Evolutionary conservation across 306 rosid species (phyloP), one percentile per base, ranked within the genome.

Genomic region (Acacia confusa): DNA sequence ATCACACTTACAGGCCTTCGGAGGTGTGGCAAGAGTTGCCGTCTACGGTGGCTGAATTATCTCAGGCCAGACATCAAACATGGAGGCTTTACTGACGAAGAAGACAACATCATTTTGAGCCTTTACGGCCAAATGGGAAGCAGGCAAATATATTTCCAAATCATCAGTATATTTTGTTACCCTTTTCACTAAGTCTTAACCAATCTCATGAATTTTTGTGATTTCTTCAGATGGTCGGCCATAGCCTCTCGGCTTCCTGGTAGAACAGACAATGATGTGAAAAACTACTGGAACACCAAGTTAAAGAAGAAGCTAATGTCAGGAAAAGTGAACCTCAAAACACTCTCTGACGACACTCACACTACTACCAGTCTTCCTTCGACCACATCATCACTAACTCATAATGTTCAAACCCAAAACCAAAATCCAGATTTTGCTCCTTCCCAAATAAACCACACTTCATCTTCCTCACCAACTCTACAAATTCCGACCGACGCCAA

Each of bases 21-120:
- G 88, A 78, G 98, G 82, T 94, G 98, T 77, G 98, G 98, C 13
- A 94, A 94, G 84, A 94, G 98, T 70, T 92, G 98, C 87, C 94
- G 98, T 74, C 75, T 94, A 44, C 61, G 98, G 48, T 94, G 98
- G 98, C 88, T 94, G 19, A 94, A 94, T 71, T 94, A 94, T 87
- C 93, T 94, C 3, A 87, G 97, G 81, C 98, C 98, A 44, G 85
- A 94, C 85, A 94, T 94, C 86, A 94, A 90, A 82, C 98, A 89
- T 71, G 98, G 98, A 75, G 89, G 93, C 44, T 94, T 92, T 44
- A 92, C 95, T 41, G 98, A 92, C 44, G 92, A 92, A 79, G 98
- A 94, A 69, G 97, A 94, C 87, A 84, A 20, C 82, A 70, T 82
- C 81, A 94, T 94, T 44, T 89, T 75, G 72, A 76, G 79, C 81